These are phyloP conservation scores for Solanum hybrid DNA, from an alignment of 305 asterid genomes.

Conservation along the genomic window DNA sequence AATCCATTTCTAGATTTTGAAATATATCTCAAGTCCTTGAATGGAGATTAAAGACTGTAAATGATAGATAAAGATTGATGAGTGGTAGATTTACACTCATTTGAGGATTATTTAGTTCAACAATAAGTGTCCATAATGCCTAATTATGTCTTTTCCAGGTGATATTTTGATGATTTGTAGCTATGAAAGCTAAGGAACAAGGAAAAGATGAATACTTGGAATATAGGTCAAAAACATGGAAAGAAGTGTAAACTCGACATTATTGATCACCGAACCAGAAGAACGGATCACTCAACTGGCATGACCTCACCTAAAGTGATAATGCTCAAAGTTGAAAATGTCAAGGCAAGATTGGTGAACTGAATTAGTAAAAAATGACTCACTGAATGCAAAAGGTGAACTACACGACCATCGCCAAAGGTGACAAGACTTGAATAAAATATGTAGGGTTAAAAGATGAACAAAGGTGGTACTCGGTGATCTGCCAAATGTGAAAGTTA, in stretches of 20 bases:
- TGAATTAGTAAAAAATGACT: neutral
- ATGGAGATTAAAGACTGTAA: too few relatives aligned
- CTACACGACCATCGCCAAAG: neutral
- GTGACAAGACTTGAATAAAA: neutral
- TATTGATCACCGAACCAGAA: neutral
- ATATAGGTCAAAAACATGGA: neutral
- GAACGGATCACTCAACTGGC: neutral
- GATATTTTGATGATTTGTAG: neutral
- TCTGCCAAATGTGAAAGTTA: neutral
- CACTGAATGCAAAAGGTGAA: neutral
- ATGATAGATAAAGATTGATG: too few relatives aligned
- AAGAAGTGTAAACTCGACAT: neutral
- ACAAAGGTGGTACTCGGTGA: neutral
- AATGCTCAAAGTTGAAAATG: neutral
- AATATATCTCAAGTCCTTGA: neutral
- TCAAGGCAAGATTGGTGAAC: neutral
- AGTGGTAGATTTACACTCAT: neutral
- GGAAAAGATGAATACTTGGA: neutral
- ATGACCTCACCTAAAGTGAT: neutral
- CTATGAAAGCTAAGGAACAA: neutral
- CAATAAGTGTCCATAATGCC: neutral
- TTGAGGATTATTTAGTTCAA: neutral
- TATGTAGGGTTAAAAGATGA: neutral
- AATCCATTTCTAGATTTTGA: neutral
- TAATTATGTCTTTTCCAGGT: neutral